Conservation (phyloP, 2,329 filamentous ascomycete genomes). For the Exophiala alcalophila region DNA sequence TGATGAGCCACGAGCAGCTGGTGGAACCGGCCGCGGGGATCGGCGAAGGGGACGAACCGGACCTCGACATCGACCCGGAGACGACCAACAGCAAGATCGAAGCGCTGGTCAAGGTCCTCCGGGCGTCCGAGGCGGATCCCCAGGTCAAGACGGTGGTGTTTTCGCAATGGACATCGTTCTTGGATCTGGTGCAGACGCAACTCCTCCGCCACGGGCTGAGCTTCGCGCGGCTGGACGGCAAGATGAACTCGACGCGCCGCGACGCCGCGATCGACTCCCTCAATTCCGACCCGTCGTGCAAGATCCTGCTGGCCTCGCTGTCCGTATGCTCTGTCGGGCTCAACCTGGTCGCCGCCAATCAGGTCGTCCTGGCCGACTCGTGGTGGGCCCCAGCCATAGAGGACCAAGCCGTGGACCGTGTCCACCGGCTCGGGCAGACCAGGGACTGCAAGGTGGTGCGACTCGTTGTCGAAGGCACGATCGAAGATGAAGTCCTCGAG, state of each 20-base stretch:
- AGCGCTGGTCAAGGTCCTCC: slow-evolving; percentile 70
- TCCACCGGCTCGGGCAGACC: slow-evolving; percentile 80
- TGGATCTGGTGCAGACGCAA: slow-evolving; percentile 71
- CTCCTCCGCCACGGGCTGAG: slow-evolving; percentile 59
- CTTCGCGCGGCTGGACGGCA: slow-evolving; percentile 74
- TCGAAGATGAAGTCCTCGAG: slow-evolving; percentile 76
- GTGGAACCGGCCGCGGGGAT: slow-evolving; percentile 63
- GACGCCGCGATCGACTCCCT: slow-evolving; percentile 68
- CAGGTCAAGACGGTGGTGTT: slow-evolving; percentile 78
- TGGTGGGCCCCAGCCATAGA: slow-evolving; percentile 96
- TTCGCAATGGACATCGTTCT: slow-evolving; percentile 74
- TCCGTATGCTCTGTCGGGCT: slow-evolving; percentile 81
- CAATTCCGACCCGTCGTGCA: slow-evolving; percentile 63
- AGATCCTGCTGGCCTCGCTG: slow-evolving; percentile 76
- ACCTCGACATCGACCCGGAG: slow-evolving; percentile 57
- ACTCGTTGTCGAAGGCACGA: slow-evolving; percentile 72
- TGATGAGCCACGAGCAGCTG: slow-evolving; percentile 58
- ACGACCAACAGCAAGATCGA: slow-evolving; percentile 79
- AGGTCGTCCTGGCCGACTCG: slow-evolving; percentile 76
- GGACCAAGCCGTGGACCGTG: slow-evolving; percentile 84
- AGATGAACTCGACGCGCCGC: slow-evolving; percentile 67
- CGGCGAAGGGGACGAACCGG: slow-evolving; percentile 48
- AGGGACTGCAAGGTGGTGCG: slow-evolving; percentile 75
- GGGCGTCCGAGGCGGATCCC: slow-evolving; percentile 61
- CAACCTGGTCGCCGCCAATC: slow-evolving; percentile 81